phyloP scores from a whole-genome alignment of 2,329 filamentous ascomycete species.

The Cadophora sp. region DNA sequence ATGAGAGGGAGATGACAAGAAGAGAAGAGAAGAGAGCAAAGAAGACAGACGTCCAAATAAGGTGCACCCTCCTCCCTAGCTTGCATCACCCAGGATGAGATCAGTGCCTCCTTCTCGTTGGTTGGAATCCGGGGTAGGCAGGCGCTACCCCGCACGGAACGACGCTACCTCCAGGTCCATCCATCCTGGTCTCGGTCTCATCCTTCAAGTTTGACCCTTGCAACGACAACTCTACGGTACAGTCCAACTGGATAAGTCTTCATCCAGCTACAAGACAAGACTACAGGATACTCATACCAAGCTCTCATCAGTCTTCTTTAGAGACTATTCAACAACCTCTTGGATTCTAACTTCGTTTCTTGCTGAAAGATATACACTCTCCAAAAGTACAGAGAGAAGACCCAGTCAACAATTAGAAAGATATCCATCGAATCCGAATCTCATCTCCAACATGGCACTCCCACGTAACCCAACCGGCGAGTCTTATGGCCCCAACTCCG shows the following conservation, averaged over 20 bases:
- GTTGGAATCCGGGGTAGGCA: slow-evolving; percentile 23
- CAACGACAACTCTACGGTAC: no score
- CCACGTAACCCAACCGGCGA: slow-evolving; percentile 21
- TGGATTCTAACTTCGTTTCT: no score
- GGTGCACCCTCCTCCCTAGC: neutral
- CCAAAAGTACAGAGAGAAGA: neutral
- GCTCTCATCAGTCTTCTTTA: neutral
- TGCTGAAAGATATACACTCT: neutral
- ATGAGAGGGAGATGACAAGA: neutral
- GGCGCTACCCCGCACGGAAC: slow-evolving; percentile 25
- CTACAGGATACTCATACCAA: no score
- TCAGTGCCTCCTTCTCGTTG: slow-evolving; percentile 18
- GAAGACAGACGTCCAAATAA: slow-evolving; percentile 31
- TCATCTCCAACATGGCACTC: slow-evolving; percentile 18
- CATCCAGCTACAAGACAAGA: neutral
- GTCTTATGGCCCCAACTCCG: slow-evolving; percentile 20
- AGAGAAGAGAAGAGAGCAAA: slow-evolving; percentile 7
- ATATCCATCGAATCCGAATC: neutral
- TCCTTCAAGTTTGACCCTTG: neutral
- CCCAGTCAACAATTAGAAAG: neutral
- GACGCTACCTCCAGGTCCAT: slow-evolving; percentile 2
- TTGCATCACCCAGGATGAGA: slow-evolving; percentile 2
- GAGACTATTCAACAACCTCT: neutral
- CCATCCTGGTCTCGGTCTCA: neutral
- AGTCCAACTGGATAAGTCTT: neutral